phyloP scores from a whole-genome alignment of 2,329 filamentous ascomycete species.

The Stagonosporopsis vannaccii region DNA sequence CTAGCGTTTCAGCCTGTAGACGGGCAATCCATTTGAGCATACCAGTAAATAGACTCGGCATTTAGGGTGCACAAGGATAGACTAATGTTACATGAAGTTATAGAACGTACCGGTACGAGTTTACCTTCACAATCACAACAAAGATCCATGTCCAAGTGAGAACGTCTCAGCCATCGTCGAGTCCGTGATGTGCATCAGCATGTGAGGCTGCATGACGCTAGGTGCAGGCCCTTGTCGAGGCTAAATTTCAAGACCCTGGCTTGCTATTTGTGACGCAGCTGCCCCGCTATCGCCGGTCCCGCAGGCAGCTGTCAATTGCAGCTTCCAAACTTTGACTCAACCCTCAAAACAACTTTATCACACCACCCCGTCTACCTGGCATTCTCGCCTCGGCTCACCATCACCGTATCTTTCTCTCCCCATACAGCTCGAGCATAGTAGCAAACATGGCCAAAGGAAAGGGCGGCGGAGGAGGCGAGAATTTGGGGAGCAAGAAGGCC shows the following conservation, averaged over 20 bases:
- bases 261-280: conserved; percentile 15
- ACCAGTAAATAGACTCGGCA: conserved; percentile 8
- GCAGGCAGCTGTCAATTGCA: conserved; percentile 16
- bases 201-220: not conserved
- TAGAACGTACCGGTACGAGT: not conserved
- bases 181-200: not conserved
- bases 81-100: conserved; percentile 13
- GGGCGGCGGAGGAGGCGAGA: conserved; percentile 69
- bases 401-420: not conserved
- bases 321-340: conserved; percentile 21
- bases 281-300: conserved; percentile 14
- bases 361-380: not conserved
- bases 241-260: conserved; percentile 15
- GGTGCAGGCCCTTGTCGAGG: conserved; percentile 8
- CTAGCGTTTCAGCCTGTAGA: conserved; percentile 8
- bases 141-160: not conserved
- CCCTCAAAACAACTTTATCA: not conserved
- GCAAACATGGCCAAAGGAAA: conserved; percentile 52
- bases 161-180: not conserved
- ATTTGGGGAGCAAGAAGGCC: conserved; percentile 77
- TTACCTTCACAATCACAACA: not conserved
- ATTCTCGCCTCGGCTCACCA: not conserved
- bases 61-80: conserved; percentile 11
- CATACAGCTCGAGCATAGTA: not conserved
- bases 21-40: conserved; percentile 4